Conservation (phyloP, 2,329 filamentous ascomycete genomes). For the Ophiostoma sp. region DNA sequence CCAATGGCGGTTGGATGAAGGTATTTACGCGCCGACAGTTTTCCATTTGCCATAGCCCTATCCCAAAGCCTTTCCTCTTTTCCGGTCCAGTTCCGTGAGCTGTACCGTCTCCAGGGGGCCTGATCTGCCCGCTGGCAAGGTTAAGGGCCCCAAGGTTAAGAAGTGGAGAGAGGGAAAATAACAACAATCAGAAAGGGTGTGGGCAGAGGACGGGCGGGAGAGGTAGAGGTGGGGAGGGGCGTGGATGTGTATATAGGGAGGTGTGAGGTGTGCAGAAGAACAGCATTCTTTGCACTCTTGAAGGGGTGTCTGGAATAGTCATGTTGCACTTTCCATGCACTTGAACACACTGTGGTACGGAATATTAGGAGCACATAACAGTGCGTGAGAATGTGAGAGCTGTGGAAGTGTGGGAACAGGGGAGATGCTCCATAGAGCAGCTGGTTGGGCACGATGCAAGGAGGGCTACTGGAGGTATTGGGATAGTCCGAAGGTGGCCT, state of each 20-base stretch:
- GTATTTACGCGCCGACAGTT: constrained; percentile 28
- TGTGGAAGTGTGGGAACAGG: background rate
- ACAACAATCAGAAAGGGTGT: constrained; percentile 17
- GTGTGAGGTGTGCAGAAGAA: constrained; percentile 12
- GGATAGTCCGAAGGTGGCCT: background rate
- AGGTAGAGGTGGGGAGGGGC: background rate
- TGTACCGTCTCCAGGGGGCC: constrained; percentile 2
- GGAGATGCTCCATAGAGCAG: background rate
- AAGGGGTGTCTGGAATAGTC: background rate
- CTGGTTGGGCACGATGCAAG: background rate
- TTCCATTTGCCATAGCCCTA: constrained; percentile 21
- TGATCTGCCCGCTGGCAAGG: constrained; percentile 26
- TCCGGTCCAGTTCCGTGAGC: background rate
- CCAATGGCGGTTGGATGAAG: constrained; percentile 19
- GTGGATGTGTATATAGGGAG: background rate
- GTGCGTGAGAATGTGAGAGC: background rate
- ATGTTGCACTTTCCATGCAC: constrained; percentile 1
- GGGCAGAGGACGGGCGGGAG: constrained; percentile 2
- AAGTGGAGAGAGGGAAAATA: constrained; percentile 25
- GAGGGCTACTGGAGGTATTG: background rate
- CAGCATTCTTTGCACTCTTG: background rate
- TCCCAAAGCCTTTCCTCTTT: constrained; percentile 22
- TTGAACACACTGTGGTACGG: background rate
- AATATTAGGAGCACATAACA: constrained; percentile 2
- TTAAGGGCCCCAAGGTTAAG: constrained; percentile 24